Base-by-base conservation (phyloP, 208 protist species). In the Trypanosoma lewisi region DNA sequence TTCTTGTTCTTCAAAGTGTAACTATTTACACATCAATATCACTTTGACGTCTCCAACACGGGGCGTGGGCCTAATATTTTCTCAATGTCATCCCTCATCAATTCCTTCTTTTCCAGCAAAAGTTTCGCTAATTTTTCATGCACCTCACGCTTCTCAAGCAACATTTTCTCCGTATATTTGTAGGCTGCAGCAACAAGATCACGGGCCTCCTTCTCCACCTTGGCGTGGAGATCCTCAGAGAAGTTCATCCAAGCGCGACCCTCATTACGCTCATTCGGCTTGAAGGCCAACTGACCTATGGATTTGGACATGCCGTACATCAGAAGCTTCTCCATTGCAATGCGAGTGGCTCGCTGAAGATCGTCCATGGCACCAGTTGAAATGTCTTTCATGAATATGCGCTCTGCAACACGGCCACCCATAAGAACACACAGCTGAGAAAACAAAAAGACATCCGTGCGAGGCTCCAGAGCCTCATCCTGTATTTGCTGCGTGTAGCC, bases 401-500 rank as follows among this genome's bases (percentile, higher is more conserved):
- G 68, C 85, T 97, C 90, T 17, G 93, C 87, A 3, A 85, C 83
- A 31, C 93, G 88, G 36, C 93, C 93, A 28, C 90, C 93, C 82
- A 97, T 87, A 11, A 95, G 75, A 48, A 97, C 93, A 52, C 88
- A 94, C 16, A 97, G 58, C 64, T 96, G 85, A 3, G 88, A 91
- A 49, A 95, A 95, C 37, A 97, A 78, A 51, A 84, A 94, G 23
- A 81, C 76, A 41, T 95, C 84, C 7, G 93, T 93, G 27, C 87
- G 87, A 37, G 87, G 83, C 64, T 95, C 88, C 64, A 94, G 80
- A 19, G 85, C 93, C 70, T 97, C 93, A 67, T 91, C 81, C 69
- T 95, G 87, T 12, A 94, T 73, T 64, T 96, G 90, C 75, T 97
- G 93, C 65, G 93, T 97, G 83, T 94, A 97, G 14, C 93, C 93